Base-by-base conservation (phyloP, 2,329 filamentous ascomycete genomes). In the Cadophora luteo-olivacea region DNA sequence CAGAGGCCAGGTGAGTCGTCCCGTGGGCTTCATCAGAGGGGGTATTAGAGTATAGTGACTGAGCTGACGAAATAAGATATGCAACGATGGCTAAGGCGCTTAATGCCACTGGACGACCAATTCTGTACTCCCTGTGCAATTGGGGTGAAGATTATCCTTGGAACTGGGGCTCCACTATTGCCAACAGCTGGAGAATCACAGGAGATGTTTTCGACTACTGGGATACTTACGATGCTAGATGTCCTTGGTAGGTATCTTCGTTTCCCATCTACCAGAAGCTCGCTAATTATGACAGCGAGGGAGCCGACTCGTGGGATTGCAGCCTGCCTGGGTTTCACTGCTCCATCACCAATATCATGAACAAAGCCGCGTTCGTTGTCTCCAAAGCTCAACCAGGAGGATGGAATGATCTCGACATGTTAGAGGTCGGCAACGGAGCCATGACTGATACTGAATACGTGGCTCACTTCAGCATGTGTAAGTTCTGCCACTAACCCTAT, bases 61-160 rank as follows among this genome's bases (percentile, higher is more conserved):
- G 32, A 49, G 1, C 29, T 61, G 29, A 36, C 48, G 16, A 41
- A 58, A 62, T 0, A 25, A 73, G 76, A 12, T 82, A 81, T 68
- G 72, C 70, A 24, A 73, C 69, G 16, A 81, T 81, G 79, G 67
- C 73, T 1, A 70, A 78, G 65, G 79, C 79, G 3, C 72, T 81
- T 24, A 77, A 77, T 66, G 76, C 75, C 16, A 79, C 78, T 1
- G 78, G 78, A 2, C 75, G 79, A n/a, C 77, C 79, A 16, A 80
- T 81, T 22, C 72, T 81, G 8, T 81, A 78, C 70, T 77, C 75
- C 2, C 73, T 81, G 22, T 81, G 80, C 68, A 79, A 85, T 66
- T 87, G 85, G 85, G 84, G 84, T 16, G 80, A 83, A 66, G 83
- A 86, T 49, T 80, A 81, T 38, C 82, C 81, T 1, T 78, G 75